Conservation (phyloP, 176 grass and related monocot genomes). For the Zoysia japonica region DNA sequence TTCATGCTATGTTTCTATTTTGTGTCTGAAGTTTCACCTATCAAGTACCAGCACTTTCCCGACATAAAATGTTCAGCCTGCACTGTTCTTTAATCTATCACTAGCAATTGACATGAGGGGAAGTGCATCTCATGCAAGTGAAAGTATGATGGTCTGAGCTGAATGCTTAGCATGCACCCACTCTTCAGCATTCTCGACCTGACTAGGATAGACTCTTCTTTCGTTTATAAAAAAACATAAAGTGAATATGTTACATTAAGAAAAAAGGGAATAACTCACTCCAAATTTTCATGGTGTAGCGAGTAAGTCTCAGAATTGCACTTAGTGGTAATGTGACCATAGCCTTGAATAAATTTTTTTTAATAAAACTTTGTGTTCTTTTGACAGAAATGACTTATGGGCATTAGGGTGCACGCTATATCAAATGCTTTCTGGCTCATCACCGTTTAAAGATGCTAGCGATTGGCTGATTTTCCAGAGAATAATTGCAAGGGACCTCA, state of each 20-base stretch:
- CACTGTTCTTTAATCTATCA: background rate
- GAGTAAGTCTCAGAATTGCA: background rate
- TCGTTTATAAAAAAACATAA: background rate
- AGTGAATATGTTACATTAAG: background rate
- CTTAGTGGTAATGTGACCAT: conserved; percentile 12
- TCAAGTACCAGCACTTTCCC: conserved; percentile 2
- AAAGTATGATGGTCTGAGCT: background rate
- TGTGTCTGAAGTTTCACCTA: background rate
- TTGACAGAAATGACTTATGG: conserved; percentile 93
- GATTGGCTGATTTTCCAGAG: conserved; percentile 98
- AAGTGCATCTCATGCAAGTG: conserved; percentile 15
- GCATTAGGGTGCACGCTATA: conserved; percentile 90
- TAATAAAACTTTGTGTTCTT: conserved; percentile 18
- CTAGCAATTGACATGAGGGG: background rate
- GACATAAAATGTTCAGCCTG: background rate
- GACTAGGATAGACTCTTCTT: background rate
- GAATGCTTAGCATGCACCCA: background rate
- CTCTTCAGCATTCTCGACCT: background rate
- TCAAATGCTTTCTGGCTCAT: conserved; percentile 97
- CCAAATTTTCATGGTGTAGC: background rate
- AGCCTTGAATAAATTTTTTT: conserved; percentile 3
- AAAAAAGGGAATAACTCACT: background rate
- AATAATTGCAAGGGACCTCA: conserved; percentile 87
- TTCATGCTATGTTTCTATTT: conserved; percentile 18
- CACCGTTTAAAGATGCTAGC: conserved; percentile 95